phyloP scores from a whole-genome alignment of 371 early-diverging fungal species.

The Mortierella sp. region DNA sequence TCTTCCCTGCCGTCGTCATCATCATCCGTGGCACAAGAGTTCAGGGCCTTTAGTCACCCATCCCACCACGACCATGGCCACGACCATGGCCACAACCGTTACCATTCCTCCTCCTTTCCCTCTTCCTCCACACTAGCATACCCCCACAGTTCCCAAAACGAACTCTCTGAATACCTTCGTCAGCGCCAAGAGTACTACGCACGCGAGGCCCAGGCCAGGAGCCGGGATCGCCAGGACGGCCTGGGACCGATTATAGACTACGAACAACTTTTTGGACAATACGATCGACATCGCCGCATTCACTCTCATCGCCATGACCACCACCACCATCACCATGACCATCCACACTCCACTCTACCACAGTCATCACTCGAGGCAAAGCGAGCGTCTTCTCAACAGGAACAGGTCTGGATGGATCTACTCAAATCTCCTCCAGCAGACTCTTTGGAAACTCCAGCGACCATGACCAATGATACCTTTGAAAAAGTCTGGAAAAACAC shows the following conservation, averaged over 20 bases:
- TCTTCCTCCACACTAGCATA: background rate
- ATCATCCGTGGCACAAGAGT: conserved; percentile 7
- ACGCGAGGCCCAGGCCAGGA: conserved; percentile 31
- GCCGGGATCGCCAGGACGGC: conserved; percentile 41
- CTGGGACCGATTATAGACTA: conserved; percentile 47
- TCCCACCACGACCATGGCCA: background rate
- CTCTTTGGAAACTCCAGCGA: background rate
- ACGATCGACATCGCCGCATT: background rate
- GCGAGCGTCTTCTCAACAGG: conserved; percentile 35
- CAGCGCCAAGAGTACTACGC: conserved; percentile 42
- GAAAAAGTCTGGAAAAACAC: background rate
- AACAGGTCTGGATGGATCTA: conserved; percentile 42
- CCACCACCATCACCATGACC: background rate
- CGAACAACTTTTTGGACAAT: conserved; percentile 2
- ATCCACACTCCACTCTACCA: background rate
- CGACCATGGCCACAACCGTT: conserved; percentile 9
- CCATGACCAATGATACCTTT: background rate
- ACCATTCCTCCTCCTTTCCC: conserved; percentile 22
- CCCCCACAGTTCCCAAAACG: background rate
- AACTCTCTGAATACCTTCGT: conserved; percentile 29
- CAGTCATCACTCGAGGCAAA: background rate
- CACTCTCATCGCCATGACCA: background rate
- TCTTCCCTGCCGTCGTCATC: background rate
- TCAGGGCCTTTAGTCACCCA: conserved; percentile 6
- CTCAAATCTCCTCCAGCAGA: background rate